Conservation (phyloP, 495 filamentous ascomycete species). For the Rhypophila decipiens region DNA sequence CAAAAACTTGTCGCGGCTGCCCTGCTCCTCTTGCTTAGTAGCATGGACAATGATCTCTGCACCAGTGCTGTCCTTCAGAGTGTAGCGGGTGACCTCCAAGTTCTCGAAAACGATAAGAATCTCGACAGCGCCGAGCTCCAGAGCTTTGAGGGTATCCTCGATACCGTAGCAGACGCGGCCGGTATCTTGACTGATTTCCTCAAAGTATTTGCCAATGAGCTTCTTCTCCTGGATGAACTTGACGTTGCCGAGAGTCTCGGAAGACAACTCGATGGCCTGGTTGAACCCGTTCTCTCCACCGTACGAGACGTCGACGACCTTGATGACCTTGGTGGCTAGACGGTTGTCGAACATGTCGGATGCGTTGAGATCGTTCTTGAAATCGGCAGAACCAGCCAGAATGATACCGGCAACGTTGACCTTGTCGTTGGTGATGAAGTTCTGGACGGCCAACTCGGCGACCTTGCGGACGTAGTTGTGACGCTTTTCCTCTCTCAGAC, state of each 20-base stretch:
- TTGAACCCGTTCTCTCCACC: conserved; percentile 99
- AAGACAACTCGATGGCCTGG: conserved; percentile 91
- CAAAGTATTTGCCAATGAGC: conserved; percentile 95
- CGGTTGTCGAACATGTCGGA: conserved; percentile 95
- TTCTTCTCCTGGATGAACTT: conserved; percentile 99
- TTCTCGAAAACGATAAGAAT: conserved; percentile 97
- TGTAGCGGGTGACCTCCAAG: conserved; percentile 86
- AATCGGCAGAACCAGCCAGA: conserved; percentile 93
- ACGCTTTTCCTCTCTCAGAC: conserved; percentile 98
- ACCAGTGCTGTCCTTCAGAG: conserved; percentile 70
- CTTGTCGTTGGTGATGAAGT: conserved; percentile 97
- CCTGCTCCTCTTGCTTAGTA: conserved; percentile 73
- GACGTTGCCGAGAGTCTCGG: conserved; percentile 96
- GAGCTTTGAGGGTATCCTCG: conserved; percentile 94
- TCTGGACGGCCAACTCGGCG: conserved; percentile 93
- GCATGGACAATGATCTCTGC: conserved; percentile 72
- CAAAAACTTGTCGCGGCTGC: conserved; percentile 75
- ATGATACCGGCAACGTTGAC: conserved; percentile 94
- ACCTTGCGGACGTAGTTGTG: conserved; percentile 99
- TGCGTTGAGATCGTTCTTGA: conserved; percentile 98
- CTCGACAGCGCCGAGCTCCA: conserved; percentile 93
- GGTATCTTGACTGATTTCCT: conserved; percentile 95
- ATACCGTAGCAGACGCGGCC: conserved; percentile 96
- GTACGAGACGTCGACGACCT: conserved; percentile 97
- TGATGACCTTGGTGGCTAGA: conserved; percentile 91